Base-by-base conservation (phyloP, 2,329 filamentous ascomycete species). In the Westerdykella ornata region DNA sequence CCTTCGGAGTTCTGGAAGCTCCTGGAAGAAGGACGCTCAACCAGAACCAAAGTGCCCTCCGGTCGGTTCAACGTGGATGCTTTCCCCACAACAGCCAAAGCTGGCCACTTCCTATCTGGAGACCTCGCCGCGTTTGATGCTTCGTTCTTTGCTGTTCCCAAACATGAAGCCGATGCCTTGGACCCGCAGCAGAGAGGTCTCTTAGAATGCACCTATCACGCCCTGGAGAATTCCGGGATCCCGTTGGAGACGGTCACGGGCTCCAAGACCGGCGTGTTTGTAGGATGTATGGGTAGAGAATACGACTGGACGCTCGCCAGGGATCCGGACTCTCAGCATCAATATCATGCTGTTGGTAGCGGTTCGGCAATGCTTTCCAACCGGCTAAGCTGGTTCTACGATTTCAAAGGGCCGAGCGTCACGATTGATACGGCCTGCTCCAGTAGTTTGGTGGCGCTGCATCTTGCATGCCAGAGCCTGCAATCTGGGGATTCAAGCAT, bases 391-490 rank as follows among this genome's bases (percentile, higher is more conserved):
- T 40, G 51, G 34, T 54, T 58, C 22, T 49, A 56, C 11, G 46
- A 59, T 42, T 36, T 52, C 15, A 42, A 45, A 5, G 58, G 56
- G 1, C 49, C 56, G 0, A 54, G 51, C 14, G 35, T 61, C 37
- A 55, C 52, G 0, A 33, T 62, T 12, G 56, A 61, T 20, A 61
- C 59, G 9, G 58, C 57, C 3, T 62, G 59, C 31, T 61, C 59
- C 3, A 48, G 48, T 30, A 44, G 48, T 1, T 28, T 60, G 11
- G 42, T 55, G 2, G 53, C 54, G 1, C 31, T 61, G 1, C 47
- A 61, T 34, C 42, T 54, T 1, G 54, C 52, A 5, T 56, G 50
- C 15, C 47, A 46, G 30, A 45, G 43, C 9, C 14, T 53, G 4
- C 41, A 44, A n/a, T 19, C 41, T 5, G 51, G 51, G 1, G 44